Evolutionary conservation across 2,329 filamentous ascomycete species (phyloP).

Genomic region (Thielaviopsis musarum): DNA sequence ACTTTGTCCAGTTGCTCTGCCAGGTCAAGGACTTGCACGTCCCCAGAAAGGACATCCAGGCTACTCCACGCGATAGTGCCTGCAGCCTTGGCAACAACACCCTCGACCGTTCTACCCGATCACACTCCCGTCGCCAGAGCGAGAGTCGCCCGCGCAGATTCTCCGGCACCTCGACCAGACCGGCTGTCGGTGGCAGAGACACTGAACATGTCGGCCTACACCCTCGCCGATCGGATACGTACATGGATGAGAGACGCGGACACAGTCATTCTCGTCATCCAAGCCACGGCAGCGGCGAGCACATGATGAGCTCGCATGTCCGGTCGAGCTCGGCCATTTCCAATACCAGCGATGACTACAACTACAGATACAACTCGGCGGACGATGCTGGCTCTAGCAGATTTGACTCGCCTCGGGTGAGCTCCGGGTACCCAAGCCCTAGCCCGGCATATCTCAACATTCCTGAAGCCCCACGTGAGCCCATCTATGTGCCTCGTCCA

Average conservation of each 20-base stretch:
- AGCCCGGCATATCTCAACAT: background rate
- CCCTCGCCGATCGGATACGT: background rate
- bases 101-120: background rate
- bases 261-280: background rate
- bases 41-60: background rate
- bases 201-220: background rate
- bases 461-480: background rate
- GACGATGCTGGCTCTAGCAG: no score
- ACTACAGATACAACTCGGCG: background rate
- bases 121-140: background rate
- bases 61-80: background rate
- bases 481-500: no score
- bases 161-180: background rate
- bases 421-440: background rate
- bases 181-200: background rate
- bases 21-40: background rate
- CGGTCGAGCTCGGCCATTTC: background rate
- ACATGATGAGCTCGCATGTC: background rate
- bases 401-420: background rate
- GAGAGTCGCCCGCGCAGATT: background rate
- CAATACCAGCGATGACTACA: background rate
- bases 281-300: background rate
- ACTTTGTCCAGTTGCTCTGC: background rate
- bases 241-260: background rate
- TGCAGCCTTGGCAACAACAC: background rate